phyloP scores from a whole-genome alignment of 129 eudicot genomes.

The Pittosporum tobira region DNA sequence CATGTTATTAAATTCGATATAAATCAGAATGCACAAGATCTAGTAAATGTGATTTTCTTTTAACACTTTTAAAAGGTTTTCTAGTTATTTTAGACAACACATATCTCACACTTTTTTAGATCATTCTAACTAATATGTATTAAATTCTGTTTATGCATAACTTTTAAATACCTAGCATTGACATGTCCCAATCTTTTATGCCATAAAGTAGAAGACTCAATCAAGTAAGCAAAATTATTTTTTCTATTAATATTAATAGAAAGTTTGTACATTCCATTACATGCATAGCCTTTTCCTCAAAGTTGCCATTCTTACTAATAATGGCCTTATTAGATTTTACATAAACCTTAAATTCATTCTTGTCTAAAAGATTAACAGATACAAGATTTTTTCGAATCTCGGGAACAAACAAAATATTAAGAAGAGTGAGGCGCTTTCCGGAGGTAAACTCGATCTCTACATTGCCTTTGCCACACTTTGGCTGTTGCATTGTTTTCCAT shows the following conservation, averaged over 20 bases:
- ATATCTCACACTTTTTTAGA: background rate
- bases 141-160: background rate
- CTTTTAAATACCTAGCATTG: background rate
- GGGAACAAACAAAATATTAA: too few relatives aligned
- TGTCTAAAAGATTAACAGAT: too few relatives aligned
- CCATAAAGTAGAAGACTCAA: constrained; percentile 3
- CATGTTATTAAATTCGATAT: constrained; percentile 10
- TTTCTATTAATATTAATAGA: constrained; percentile 7
- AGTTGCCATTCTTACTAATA: too few relatives aligned
- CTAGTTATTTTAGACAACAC: constrained; percentile 9
- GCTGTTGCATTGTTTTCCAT: too few relatives aligned
- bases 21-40: background rate
- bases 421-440: too few relatives aligned
- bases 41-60: background rate
- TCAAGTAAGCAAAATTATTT: constrained; percentile 5
- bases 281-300: too few relatives aligned
- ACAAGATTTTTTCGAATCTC: too few relatives aligned
- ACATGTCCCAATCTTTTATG: constrained; percentile 4
- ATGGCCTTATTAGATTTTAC: too few relatives aligned
- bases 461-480: too few relatives aligned
- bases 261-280: too few relatives aligned
- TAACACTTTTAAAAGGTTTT: constrained; percentile 12
- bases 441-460: too few relatives aligned
- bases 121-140: background rate
- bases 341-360: too few relatives aligned